phyloP scores from a whole-genome alignment of 441 rosid genomes.

The Adansonia rubrostipa region DNA sequence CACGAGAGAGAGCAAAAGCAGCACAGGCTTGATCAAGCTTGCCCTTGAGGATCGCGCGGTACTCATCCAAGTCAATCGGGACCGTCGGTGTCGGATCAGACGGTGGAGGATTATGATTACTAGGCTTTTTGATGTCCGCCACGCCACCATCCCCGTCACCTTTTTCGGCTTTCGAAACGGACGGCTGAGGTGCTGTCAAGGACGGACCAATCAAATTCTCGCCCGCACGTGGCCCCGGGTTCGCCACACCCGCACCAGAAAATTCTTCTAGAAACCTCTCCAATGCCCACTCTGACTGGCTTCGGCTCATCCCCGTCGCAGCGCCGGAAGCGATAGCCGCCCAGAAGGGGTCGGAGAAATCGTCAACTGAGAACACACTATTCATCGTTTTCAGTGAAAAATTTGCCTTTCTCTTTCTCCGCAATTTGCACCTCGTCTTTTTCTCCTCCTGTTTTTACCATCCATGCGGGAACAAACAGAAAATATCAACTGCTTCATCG shows the following conservation, averaged over 20 bases:
- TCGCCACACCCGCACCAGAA: constrained; percentile 35
- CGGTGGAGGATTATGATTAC: constrained; percentile 34
- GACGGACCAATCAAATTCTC: constrained; percentile 43
- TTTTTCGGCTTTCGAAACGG: constrained; percentile 45
- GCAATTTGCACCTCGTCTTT: background rate
- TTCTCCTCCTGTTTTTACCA: background rate
- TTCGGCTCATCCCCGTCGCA: constrained; percentile 39
- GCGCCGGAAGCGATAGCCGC: constrained; percentile 17
- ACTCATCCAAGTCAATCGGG: constrained; percentile 47
- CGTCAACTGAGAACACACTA: constrained; percentile 64
- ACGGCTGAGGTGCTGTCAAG: constrained; percentile 38
- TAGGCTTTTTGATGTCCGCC: constrained; percentile 41
- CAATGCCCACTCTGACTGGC: constrained; percentile 73
- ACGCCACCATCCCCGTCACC: constrained; percentile 39
- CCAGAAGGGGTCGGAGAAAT: constrained; percentile 76
- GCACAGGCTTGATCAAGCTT: constrained; percentile 77
- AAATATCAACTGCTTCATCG: background rate
- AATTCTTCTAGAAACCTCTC: constrained; percentile 66
- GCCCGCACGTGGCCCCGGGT: constrained; percentile 40
- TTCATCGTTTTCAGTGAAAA: constrained; percentile 41
- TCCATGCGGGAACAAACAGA: no score
- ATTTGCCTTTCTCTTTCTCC: constrained; percentile 1
- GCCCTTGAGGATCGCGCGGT: constrained; percentile 59
- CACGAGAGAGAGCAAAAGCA: constrained; percentile 65
- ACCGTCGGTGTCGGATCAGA: constrained; percentile 38